Conservation (phyloP, 2,329 filamentous ascomycete species). For the Trichoderma harzianum region DNA sequence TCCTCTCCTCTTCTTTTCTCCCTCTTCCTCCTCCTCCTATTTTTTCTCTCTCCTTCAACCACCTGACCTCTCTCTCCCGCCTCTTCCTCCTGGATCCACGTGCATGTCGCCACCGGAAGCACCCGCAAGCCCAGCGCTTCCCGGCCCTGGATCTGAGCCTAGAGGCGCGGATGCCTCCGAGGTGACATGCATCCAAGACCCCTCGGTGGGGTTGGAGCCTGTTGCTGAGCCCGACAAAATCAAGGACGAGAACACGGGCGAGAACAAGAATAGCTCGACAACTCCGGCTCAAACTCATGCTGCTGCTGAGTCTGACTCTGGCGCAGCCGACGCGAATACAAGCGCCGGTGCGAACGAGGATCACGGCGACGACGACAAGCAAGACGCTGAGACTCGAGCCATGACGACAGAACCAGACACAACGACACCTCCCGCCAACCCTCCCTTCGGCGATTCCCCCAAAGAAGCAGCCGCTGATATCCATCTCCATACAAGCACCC, state of each 20-base stretch:
- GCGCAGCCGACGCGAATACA: neutral
- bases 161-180: constrained; percentile 25
- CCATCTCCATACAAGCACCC: neutral
- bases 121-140: constrained; percentile 26
- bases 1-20: neutral
- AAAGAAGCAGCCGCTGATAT: neutral
- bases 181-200: constrained; percentile 25
- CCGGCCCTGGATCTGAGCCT: constrained; percentile 26
- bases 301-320: neutral
- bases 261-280: neutral
- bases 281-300: neutral
- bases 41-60: neutral
- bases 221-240: neutral
- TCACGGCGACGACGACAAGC: neutral
- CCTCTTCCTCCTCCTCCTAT: neutral
- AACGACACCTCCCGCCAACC: neutral
- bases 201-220: constrained; percentile 16
- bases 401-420: neutral
- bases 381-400: neutral
- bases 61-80: neutral
- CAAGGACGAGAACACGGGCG: neutral
- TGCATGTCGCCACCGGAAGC: constrained; percentile 39
- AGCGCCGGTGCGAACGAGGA: neutral
- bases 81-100: neutral
- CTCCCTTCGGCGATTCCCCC: neutral